Percentiles rank a stretch among this genome's conserved stretches.
phyloP scores from a whole-genome alignment of 2,329 filamentous ascomycete species.

The Diaporthe caulivora region DNA sequence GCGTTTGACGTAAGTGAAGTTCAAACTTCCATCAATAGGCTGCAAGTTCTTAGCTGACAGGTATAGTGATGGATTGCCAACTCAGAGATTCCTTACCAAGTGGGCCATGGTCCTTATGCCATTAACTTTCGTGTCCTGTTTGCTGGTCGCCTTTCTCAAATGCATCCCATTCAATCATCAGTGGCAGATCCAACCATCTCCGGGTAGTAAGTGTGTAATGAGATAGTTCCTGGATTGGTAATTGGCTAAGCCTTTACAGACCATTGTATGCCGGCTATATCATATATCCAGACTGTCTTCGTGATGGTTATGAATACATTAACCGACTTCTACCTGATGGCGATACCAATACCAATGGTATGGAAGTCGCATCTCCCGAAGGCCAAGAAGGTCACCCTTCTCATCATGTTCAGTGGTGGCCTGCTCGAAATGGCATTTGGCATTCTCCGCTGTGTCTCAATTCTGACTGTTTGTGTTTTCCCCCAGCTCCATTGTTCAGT shows the following conservation, averaged over 20 bases:
- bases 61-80: conserved; percentile 54
- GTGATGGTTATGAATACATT: conserved; percentile 60
- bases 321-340: conserved; percentile 63
- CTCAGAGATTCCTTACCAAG: conserved; percentile 53
- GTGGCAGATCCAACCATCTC: conserved; percentile 63
- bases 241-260: conserved; percentile 38
- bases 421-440: conserved; percentile 64
- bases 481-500: background rate
- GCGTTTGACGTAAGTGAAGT: conserved; percentile 59
- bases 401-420: conserved; percentile 63
- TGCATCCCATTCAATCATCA: conserved; percentile 58
- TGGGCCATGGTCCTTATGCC: conserved; percentile 56
- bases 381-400: conserved; percentile 57
- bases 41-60: background rate
- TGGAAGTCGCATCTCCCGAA: conserved; percentile 58
- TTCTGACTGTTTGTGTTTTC: conserved; percentile 50
- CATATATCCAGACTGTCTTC: conserved; percentile 58
- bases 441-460: conserved; percentile 61
- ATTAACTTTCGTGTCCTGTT: conserved; percentile 57
- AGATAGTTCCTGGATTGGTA: background rate
- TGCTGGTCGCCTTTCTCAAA: conserved; percentile 58
- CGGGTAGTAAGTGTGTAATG: conserved; percentile 56
- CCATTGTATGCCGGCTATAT: conserved; percentile 60
- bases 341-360: conserved; percentile 62
- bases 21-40: conserved; percentile 3